Evolutionary conservation across 2,329 filamentous ascomycete genomes (phyloP).

Genomic region (Macrophomina phaseolina): DNA sequence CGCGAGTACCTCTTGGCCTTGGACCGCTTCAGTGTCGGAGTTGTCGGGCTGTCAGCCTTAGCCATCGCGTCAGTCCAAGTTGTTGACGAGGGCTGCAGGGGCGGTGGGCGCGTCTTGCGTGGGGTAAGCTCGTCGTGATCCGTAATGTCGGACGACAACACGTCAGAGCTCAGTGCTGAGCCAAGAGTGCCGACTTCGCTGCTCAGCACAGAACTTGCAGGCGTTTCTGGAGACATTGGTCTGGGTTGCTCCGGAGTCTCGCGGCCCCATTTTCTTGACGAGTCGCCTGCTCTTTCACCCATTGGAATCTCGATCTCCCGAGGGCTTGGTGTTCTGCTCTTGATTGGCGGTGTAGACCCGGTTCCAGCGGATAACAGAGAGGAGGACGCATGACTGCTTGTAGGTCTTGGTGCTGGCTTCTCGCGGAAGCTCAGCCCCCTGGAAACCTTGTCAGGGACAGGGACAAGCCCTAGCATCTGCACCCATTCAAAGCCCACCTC

Average conservation of each 20-base stretch:
- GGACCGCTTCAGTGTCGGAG: constrained; percentile 43
- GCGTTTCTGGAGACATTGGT: constrained; percentile 36
- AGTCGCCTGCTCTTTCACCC: constrained; percentile 60
- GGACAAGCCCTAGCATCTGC: constrained; percentile 74
- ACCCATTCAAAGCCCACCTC: constrained; percentile 86
- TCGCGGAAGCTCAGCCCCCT: constrained; percentile 59
- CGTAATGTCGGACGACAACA: not conserved
- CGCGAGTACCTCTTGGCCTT: constrained; percentile 47
- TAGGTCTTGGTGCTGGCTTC: constrained; percentile 42
- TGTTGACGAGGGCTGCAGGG: constrained; percentile 36
- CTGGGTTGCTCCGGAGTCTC: constrained; percentile 40
- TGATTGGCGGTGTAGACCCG: constrained; percentile 40
- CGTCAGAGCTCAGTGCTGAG: not conserved
- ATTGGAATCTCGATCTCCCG: constrained; percentile 66
- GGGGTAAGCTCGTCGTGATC: constrained; percentile 12
- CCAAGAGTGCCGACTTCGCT: constrained; percentile 33
- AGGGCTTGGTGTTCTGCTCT: constrained; percentile 54
- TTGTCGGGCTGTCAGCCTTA: constrained; percentile 39
- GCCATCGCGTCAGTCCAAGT: constrained; percentile 45
- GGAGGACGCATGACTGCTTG: constrained; percentile 61
- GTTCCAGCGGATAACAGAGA: constrained; percentile 51
- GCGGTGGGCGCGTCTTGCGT: constrained; percentile 19
- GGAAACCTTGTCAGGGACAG: constrained; percentile 63
- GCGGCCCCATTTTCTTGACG: constrained; percentile 53
- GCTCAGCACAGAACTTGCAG: constrained; percentile 45